Evolutionary conservation across 2,329 filamentous ascomycete genomes (phyloP).

Genomic region (Apiospora pterosperma): DNA sequence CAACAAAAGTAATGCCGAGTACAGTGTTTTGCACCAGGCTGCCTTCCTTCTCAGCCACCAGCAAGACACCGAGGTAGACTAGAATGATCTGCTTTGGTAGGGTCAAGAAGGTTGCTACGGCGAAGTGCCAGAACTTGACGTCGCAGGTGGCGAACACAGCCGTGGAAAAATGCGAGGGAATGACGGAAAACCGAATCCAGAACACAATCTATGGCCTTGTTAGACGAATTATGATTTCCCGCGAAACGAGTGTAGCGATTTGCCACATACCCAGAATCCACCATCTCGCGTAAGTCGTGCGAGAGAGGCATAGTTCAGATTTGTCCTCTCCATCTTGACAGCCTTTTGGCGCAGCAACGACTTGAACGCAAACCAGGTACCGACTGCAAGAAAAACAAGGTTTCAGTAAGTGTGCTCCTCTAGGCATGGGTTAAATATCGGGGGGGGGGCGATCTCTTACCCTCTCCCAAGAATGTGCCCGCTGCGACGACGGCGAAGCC

Average conservation of each 20-base stretch:
- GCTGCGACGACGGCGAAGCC: slow-evolving; percentile 38
- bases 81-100: slow-evolving; percentile 39
- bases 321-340: slow-evolving; percentile 35
- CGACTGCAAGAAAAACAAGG: slow-evolving; percentile 17
- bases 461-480: slow-evolving; percentile 37
- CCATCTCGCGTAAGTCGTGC: slow-evolving; percentile 37
- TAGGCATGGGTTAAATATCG: not conserved
- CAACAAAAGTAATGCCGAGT: slow-evolving; percentile 27
- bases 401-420: not conserved
- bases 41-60: slow-evolving; percentile 23
- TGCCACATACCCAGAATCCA: slow-evolving; percentile 32
- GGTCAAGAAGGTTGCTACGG: slow-evolving; percentile 35
- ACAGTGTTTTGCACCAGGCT: slow-evolving; percentile 30
- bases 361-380: slow-evolving; percentile 39
- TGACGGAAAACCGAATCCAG: slow-evolving; percentile 36
- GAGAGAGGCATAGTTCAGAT: slow-evolving; percentile 36
- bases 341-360: slow-evolving; percentile 32
- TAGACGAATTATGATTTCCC: not conserved
- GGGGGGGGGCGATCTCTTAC: slow-evolving; percentile 16
- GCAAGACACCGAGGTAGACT: slow-evolving; percentile 37
- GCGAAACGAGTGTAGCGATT: not conserved
- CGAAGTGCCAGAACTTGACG: slow-evolving; percentile 38
- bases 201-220: slow-evolving; percentile 30
- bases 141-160: slow-evolving; percentile 41
- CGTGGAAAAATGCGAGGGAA: slow-evolving; percentile 38